These are phyloP conservation scores for Prunus campanulata DNA, from an alignment of 306 rosid genomes.

Conservation along the genomic window DNA sequence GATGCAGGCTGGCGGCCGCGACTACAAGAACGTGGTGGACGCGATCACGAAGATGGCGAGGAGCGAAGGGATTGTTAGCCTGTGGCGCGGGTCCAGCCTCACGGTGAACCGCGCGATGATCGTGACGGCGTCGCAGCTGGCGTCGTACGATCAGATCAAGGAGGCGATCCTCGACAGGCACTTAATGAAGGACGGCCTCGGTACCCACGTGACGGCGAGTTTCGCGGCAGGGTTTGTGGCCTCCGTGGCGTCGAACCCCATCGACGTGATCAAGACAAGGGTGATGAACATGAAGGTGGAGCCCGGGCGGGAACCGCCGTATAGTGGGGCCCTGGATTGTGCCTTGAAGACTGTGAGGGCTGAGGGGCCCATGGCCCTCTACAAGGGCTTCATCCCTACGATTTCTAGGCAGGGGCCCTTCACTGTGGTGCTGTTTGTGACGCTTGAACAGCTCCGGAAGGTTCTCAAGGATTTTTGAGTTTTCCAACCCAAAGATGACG, in stretches of 20 bases:
- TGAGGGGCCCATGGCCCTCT: constrained; percentile 81
- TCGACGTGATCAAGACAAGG: constrained; percentile 89
- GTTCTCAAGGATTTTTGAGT: constrained; percentile 49
- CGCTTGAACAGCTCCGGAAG: constrained; percentile 79
- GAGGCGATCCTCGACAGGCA: constrained; percentile 57
- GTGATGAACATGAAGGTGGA: constrained; percentile 90
- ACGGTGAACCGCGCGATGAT: constrained; percentile 96
- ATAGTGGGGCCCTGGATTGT: constrained; percentile 77
- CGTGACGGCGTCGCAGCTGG: constrained; percentile 88
- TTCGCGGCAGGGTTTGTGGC: constrained; percentile 91
- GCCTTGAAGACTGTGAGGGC: constrained; percentile 64
- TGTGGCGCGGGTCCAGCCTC: constrained; percentile 88
- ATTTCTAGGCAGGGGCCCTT: constrained; percentile 88
- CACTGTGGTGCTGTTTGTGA: constrained; percentile 79
- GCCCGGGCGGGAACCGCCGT: constrained; percentile 44
- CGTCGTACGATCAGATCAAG: constrained; percentile 75
- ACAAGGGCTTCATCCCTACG: constrained; percentile 82
- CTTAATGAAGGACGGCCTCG: constrained; percentile 64
- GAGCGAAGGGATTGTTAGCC: constrained; percentile 61
- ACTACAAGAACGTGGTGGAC: constrained; percentile 67
- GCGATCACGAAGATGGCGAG: constrained; percentile 61
- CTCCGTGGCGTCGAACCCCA: constrained; percentile 81
- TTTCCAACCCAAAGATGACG: not conserved
- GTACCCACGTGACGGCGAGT: constrained; percentile 80
- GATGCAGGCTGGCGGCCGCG: constrained; percentile 93